Evolutionary conservation across 306 rosid genomes (phyloP), one percentile per base, ranked within the genome.

Genomic region (Rosa persica): DNA sequence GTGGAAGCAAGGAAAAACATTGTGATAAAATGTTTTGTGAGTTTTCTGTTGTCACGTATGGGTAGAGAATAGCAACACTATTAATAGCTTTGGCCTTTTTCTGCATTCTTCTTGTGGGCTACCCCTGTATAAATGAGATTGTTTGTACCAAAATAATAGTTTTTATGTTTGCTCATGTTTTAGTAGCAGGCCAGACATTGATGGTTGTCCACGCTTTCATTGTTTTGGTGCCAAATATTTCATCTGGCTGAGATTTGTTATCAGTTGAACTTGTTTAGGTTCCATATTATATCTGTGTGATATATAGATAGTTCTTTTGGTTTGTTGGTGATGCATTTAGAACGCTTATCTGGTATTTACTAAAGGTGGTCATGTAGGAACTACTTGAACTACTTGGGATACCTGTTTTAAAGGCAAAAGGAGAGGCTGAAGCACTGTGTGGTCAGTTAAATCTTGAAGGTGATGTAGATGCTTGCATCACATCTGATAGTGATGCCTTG

Each of bases 351-450:
- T 62, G 73, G 48, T 81, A 68, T 71, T 88, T 72, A 67, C 73
- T 8, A 71, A 60, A 72, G 76, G 39, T 78, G 81, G 20, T 57
- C 73, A 74, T 46, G 82, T 82, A 95, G 98, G 98, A 92, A 80
- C 93, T 92, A 38, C 84, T 89, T 66, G 85, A 91, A 89, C 84
- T 95, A 62, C 90, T 95, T 74, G 99, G 98, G 82, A 87, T 93
- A 87, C 99, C 99, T 73, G 89, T 93, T 69, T 65, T 93, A 66
- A 87, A 83, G 74, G 98, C 98, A 74, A 95, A 89, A 80, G 99
- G 99, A 77, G 99, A 93, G 85, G 99, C 99, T 23, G 96, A 95
- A 85, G 97, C 96, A 75, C 86, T 93, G 48, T 95, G 99, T 54
- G 96, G 92, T 20, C 98, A 93, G 81, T 85, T 95, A 85, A 80